Evolutionary conservation across 2,329 filamentous ascomycete genomes (phyloP), one percentile per base, ranked within the genome.

Genomic region (Zymoseptoria pseudotritici): DNA sequence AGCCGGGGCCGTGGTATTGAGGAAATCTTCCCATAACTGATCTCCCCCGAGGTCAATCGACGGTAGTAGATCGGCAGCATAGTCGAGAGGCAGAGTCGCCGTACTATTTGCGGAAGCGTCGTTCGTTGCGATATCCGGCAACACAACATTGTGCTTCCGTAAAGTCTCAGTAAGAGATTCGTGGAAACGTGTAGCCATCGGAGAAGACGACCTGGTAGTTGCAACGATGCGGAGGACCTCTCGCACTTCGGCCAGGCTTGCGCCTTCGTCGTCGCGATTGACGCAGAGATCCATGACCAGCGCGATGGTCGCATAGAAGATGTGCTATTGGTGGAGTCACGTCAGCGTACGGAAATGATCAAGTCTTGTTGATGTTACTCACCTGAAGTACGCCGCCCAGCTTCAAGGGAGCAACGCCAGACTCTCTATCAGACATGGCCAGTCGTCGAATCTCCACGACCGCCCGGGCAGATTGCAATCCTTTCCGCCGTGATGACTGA

Each of bases 241-340:
- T 7, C 58, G 59, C 1, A 71, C 59, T 53, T 69, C 67, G 5
- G 29, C 54, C 3, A 65, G 42, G 51, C 54, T 53, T 8, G 54
- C 58, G 9, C 50, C 49, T 31, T 63, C 54, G 7, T 62, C 58
- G 17, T 60, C 55, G 20, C 61, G 59, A 53, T 70, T 70, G 54
- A 68, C 62, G 55, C 67, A 70, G 9, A 71, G 49, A 55, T 71
- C 68, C 61, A 71, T 68, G 19, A 68, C 67, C 7, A 71, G 57
- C 2, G 69, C 66, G 7, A 69, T 58, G 7, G 63, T 65, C 13
- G 66, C 68, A 57, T 62, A 66, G 63, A 68, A 71, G 21, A 71
- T 49, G 50, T 68, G 66, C 51, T 53, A 1, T 53, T 9, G 11
- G 4, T 2, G 3, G 19, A 53, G 22, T 51, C 50, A 51, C 9